Conservation (phyloP, 495 filamentous ascomycete species). For the Talaromyces borbonicus region DNA sequence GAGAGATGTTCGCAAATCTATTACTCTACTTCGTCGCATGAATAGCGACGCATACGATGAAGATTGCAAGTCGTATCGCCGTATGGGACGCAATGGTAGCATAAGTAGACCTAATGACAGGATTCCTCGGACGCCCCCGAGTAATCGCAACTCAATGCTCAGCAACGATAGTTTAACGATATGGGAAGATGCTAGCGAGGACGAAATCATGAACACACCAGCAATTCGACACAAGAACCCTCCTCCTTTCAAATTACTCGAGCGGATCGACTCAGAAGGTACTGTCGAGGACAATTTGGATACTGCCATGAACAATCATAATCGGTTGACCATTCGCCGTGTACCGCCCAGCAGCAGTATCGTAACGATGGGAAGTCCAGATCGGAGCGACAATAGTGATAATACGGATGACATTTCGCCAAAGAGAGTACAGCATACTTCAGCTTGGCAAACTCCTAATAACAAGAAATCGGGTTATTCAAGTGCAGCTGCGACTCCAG, state of each 20-base stretch:
- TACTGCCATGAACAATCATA: neutral
- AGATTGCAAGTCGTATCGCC: slow-evolving; percentile 5
- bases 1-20: slow-evolving; percentile 9
- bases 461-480: neutral
- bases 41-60: slow-evolving; percentile 14
- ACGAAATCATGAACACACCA: neutral
- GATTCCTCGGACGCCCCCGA: neutral
- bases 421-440: neutral
- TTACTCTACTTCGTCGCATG: slow-evolving; percentile 13
- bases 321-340: slow-evolving; percentile 1
- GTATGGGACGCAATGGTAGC: slow-evolving; percentile 4
- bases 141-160: slow-evolving; percentile 1
- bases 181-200: slow-evolving; percentile 23
- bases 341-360: slow-evolving; percentile 8
- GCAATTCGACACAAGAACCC: slow-evolving; percentile 3
- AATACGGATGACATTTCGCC: neutral
- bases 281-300: slow-evolving; percentile 2
- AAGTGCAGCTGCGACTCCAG: slow-evolving; percentile 25
- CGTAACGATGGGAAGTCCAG: neutral
- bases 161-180: slow-evolving; percentile 25
- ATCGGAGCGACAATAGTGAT: slow-evolving; percentile 5
- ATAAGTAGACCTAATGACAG: neutral
- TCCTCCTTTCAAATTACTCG: slow-evolving; percentile 3
- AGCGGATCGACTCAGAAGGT: slow-evolving; percentile 6
- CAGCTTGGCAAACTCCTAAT: slow-evolving; percentile 1